Evolutionary conservation across 495 filamentous ascomycete genomes (phyloP).

Genomic region (Aspergillus cristatus): DNA sequence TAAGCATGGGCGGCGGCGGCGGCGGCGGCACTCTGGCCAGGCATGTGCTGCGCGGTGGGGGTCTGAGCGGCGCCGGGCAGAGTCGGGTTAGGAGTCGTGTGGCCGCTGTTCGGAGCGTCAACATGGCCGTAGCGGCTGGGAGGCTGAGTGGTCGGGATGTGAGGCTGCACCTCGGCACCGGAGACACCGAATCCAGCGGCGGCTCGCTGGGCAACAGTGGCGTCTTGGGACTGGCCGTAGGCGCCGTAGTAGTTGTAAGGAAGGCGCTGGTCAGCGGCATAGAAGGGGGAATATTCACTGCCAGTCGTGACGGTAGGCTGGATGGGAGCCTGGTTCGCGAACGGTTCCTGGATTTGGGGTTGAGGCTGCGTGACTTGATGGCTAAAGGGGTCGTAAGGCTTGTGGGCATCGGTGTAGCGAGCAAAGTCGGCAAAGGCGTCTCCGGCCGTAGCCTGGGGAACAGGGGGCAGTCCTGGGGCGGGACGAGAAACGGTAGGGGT

Average conservation of each 20-base stretch:
- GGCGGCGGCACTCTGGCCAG: slow-evolving; percentile 28
- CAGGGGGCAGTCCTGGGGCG: slow-evolving; percentile 58
- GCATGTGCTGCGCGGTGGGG: slow-evolving; percentile 54
- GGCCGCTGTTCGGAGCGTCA: slow-evolving; percentile 75
- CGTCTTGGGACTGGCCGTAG: slow-evolving; percentile 77
- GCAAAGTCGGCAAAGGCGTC: slow-evolving; percentile 48
- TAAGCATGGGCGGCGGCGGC: slow-evolving; percentile 41
- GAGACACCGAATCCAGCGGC: slow-evolving; percentile 55
- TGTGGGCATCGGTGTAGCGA: slow-evolving; percentile 69
- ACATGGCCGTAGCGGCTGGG: slow-evolving; percentile 59
- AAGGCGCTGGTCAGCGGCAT: slow-evolving; percentile 71
- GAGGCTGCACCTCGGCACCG: slow-evolving; percentile 62
- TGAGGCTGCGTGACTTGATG: slow-evolving; percentile 67
- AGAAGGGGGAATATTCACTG: slow-evolving; percentile 77
- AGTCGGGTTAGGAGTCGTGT: slow-evolving; percentile 80
- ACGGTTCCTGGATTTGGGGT: slow-evolving; percentile 45
- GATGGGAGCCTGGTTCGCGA: slow-evolving; percentile 45
- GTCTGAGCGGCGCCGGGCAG: slow-evolving; percentile 57
- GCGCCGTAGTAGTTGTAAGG: slow-evolving; percentile 72
- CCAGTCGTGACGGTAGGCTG: slow-evolving; percentile 53
- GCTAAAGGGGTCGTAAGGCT: slow-evolving; percentile 80
- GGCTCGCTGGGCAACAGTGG: slow-evolving; percentile 57
- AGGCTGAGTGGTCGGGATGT: slow-evolving; percentile 60
- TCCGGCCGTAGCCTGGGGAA: slow-evolving; percentile 45
- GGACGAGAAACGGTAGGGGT: slow-evolving; percentile 53